phyloP scores from a whole-genome alignment of 1,139 yeast species.

The Saccharomyces pastorianus region DNA sequence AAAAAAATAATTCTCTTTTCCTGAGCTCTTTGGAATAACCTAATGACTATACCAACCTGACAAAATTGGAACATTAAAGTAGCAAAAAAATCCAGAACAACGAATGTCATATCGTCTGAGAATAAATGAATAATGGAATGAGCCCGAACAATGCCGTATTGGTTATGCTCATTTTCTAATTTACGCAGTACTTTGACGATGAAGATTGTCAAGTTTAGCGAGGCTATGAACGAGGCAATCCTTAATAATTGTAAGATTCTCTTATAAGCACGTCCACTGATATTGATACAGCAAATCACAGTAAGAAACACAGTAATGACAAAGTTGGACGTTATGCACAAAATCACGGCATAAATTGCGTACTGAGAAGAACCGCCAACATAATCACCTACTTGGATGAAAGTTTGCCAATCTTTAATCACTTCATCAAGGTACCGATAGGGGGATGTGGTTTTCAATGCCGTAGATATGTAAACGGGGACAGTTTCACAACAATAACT shows the following conservation, averaged over 20 bases:
- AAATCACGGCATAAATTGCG: conserved; percentile 53
- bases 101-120: conserved; percentile 43
- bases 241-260: conserved; percentile 39
- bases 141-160: conserved; percentile 51
- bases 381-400: conserved; percentile 11
- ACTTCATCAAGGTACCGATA: conserved; percentile 17
- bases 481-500: conserved; percentile 25
- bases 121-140: conserved; percentile 42
- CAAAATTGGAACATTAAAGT: conserved; percentile 57
- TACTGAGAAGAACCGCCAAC: conserved; percentile 42
- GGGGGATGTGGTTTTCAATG: conserved; percentile 13
- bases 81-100: conserved; percentile 53
- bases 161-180: conserved; percentile 41
- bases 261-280: conserved; percentile 28
- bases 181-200: conserved; percentile 43
- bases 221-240: conserved; percentile 41
- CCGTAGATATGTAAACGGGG: conserved; percentile 32
- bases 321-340: conserved; percentile 56
- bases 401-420: conserved; percentile 27
- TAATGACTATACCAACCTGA: conserved; percentile 69
- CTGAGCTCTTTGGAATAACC: conserved; percentile 59
- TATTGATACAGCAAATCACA: conserved; percentile 51
- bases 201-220: conserved; percentile 46
- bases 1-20: conserved; percentile 62
- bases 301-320: conserved; percentile 60